Evolutionary conservation across 495 filamentous ascomycete species (phyloP).

Genomic region (Annulohypoxylon moriforme): DNA sequence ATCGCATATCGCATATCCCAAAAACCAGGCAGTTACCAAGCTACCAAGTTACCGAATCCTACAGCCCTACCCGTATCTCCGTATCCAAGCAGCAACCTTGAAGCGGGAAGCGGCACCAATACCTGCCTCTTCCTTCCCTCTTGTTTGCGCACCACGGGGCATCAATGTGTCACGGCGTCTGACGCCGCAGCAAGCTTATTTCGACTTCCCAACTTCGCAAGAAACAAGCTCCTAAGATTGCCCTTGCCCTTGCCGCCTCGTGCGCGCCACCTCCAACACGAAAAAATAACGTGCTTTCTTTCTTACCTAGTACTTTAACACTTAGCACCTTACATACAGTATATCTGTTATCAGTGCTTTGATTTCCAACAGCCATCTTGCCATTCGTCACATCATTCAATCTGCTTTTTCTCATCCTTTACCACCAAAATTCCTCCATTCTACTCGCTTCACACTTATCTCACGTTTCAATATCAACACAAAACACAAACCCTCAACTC

Average conservation of each 20-base stretch:
- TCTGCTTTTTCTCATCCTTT: constrained; percentile 13
- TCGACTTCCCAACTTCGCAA: constrained; percentile 40
- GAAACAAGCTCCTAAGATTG: not conserved
- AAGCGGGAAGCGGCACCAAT: constrained; percentile 9
- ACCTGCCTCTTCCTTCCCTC: constrained; percentile 24
- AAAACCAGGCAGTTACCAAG: not conserved
- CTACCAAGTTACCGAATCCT: constrained; percentile 34
- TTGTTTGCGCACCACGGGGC: constrained; percentile 32
- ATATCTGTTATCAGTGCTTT: constrained; percentile 14
- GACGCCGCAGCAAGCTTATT: constrained; percentile 41
- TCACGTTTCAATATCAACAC: constrained; percentile 5
- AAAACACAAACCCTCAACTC: not conserved
- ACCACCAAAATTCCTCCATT: not conserved
- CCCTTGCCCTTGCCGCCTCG: constrained; percentile 30
- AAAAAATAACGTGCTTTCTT: constrained; percentile 18
- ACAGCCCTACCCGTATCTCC: constrained; percentile 28
- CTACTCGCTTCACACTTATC: constrained; percentile 13
- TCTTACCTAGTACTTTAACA: constrained; percentile 3
- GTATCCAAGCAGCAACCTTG: constrained; percentile 33
- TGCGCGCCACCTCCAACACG: constrained; percentile 38
- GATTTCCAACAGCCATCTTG: constrained; percentile 15
- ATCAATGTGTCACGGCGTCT: constrained; percentile 46
- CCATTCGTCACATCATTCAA: constrained; percentile 21
- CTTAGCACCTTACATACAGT: not conserved
- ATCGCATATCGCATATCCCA: constrained; percentile 38